Evolutionary conservation across 768 basidiomycete species (phyloP).

Genomic region (Hortiboletus campestris): DNA sequence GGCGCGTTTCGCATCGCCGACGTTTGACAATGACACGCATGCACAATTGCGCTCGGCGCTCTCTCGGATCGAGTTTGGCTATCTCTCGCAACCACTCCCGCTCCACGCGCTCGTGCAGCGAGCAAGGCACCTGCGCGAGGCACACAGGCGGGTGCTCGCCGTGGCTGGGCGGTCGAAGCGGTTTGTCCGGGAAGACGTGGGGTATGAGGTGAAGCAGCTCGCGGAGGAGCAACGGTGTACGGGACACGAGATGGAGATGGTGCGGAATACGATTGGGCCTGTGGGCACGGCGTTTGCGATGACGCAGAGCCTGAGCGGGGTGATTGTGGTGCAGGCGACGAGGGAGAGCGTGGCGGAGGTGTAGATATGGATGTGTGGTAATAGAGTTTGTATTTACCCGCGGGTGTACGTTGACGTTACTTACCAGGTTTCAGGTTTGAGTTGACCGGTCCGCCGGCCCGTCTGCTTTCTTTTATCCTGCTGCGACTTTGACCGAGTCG

Average conservation of each 20-base stretch:
- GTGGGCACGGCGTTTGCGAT: conserved; percentile 75
- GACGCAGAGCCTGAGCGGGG: conserved; percentile 52
- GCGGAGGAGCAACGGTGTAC: conserved; percentile 30
- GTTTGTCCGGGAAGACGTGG: conserved; percentile 58
- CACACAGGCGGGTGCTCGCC: conserved; percentile 49
- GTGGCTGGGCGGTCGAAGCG: conserved; percentile 77
- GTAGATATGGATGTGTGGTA: background rate
- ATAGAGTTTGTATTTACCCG: background rate
- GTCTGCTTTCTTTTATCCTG: background rate
- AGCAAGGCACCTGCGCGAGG: conserved; percentile 27
- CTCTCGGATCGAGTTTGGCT: conserved; percentile 62
- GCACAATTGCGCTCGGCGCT: conserved; percentile 39
- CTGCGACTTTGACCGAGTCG: too few species aligned
- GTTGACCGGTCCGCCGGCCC: background rate
- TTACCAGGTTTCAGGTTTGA: too few species aligned
- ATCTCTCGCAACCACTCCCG: conserved; percentile 47
- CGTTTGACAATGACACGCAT: conserved; percentile 6
- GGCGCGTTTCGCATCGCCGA: conserved; percentile 51
- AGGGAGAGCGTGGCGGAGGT: conserved; percentile 17
- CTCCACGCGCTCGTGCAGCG: conserved; percentile 55
- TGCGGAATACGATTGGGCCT: conserved; percentile 84
- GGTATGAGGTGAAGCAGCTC: conserved; percentile 55
- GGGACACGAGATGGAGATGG: conserved; percentile 32
- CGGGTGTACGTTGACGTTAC: background rate
- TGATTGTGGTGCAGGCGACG: conserved; percentile 70